Base-by-base conservation (phyloP, 1,284 basidiomycete genomes). In the Porphyrellus sp. region DNA sequence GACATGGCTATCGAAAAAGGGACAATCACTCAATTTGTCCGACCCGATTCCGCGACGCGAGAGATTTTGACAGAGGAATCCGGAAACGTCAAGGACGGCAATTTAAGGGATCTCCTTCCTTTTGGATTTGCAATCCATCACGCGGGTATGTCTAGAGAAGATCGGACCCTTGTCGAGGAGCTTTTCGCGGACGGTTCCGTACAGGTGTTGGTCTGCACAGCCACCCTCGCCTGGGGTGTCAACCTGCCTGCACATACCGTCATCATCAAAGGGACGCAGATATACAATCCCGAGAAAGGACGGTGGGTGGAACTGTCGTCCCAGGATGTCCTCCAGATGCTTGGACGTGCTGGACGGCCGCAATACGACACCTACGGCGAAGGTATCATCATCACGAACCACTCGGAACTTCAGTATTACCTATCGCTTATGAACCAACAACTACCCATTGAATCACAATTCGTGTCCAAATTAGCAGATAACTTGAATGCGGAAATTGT, bases 241-340 rank as follows among this genome's bases (percentile, higher is more conserved):
- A 99, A 99, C 69, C 74, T 99, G 1, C 97, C 97, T 1, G 96
- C 96, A 0, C 97, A 99, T 63, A 92, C 93, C 4, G 96, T 98
- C 71, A 95, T 99, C 74, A 98, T 99, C 80, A 99, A 99, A 71
- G 97, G 97, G 31, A 99, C 97, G 0, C 96, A 99, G 72, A 95
- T 99, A 58, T 99, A 99, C 77, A 98, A 98, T 70, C 97, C 97
- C 0, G 95, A 97, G 72, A 98, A 99, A 74, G 97, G 97, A 21
- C 86, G 91, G 8, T 99, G 96, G 97, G 87, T 91, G 8, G 97
- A 99, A 70, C 74, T 99, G 12, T 97, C 94, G 0, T 89, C 91
- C 0, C 96, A 99, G 71, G 97, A 99, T 65, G 94, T 98, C 8
- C 77, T 99, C 6, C 97, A 99, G 74, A 99, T 99, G 97, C 86